phyloP scores from a whole-genome alignment of 2,329 filamentous ascomycete genomes.

The Huntiella omanensis region DNA sequence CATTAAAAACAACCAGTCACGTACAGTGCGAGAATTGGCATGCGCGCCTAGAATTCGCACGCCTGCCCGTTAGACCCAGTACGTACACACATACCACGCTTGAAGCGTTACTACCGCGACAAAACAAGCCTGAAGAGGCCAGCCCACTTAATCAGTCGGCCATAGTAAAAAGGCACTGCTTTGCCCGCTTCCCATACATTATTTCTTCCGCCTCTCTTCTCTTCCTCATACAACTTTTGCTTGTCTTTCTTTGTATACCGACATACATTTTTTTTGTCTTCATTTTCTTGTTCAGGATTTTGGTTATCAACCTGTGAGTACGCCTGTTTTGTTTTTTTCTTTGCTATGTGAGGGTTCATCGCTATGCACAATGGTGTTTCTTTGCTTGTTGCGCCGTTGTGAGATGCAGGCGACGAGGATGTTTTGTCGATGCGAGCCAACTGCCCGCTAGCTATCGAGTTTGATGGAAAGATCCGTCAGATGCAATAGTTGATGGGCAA shows the following conservation, averaged over 20 bases:
- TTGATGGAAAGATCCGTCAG: too few relatives aligned
- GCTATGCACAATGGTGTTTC: background rate
- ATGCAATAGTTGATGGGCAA: too few relatives aligned
- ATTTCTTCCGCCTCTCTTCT: slow-evolving; percentile 28
- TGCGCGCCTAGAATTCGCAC: background rate
- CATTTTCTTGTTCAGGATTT: too few relatives aligned
- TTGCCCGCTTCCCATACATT: slow-evolving; percentile 34
- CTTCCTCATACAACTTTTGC: slow-evolving; percentile 41
- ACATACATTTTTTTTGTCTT: background rate
- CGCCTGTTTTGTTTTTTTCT: too few relatives aligned
- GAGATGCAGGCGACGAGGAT: too few relatives aligned
- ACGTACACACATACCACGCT: slow-evolving; percentile 13
- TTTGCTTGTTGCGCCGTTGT: background rate
- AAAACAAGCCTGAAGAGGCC: slow-evolving; percentile 6
- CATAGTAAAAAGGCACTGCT: slow-evolving; percentile 45
- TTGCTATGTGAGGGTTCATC: too few relatives aligned
- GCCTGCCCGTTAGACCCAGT: background rate
- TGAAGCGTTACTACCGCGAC: slow-evolving; percentile 8
- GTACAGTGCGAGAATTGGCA: slow-evolving; percentile 4
- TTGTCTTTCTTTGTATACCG: too few relatives aligned
- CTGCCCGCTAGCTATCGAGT: too few relatives aligned
- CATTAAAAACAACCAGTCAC: background rate
- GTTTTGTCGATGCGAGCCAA: too few relatives aligned
- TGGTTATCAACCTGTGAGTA: too few relatives aligned
- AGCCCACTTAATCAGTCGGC: slow-evolving; percentile 38